Base-by-base conservation (phyloP, 768 basidiomycete species). In the Roridomyces roridus region DNA sequence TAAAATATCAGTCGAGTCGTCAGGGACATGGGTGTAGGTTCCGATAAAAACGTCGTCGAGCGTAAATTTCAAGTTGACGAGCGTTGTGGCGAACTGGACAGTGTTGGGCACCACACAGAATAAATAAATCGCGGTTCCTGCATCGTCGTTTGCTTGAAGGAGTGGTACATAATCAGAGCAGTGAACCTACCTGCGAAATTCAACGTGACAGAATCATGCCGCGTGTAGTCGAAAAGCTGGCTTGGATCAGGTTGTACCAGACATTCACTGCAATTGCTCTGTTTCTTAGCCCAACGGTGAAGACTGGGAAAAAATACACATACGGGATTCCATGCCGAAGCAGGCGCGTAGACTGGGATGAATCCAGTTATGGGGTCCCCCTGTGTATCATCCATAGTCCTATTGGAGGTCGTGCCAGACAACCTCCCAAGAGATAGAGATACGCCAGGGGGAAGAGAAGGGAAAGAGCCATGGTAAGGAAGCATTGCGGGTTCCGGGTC, bases 381-480 rank as follows among this genome's bases (percentile, higher is more conserved):
- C 26, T 51, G 40, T 15, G 49, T 51, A 24, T 51, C 49, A n/a
- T 51, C 49, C 6, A 51, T 51, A 29, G 49, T 51, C n/a, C 49
- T 37, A 24, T 51, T 51, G n/a, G 28, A 49, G 29, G 49, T 37
- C 9, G 17, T 24, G 49, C 49, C 40, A 51, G 17, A 24, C 49
- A 51, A 12, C 40, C 34, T 51, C 26, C 20, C 29, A 42, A 28
- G 26, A 18, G 25, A 11, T 8, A 51, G 20, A 18, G 49, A 51
- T 18, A 51, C 42, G 39, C 49, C 28, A 51, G 20, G 23, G 26
- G 34, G n/a, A 50, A 28, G 17, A 29, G 23, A 39, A 20, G n/a
- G 18, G 37, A 39, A 20, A 4, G 26, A 50, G 21, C 17, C 48
- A 41, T 42, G 34, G 28, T 35, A n/a, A n/a, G n/a, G n/a, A n/a